Percentiles rank a stretch among this genome's conserved stretches.
Conservation (phyloP, 306 rosid species). For the Quercus berberidifolia region DNA sequence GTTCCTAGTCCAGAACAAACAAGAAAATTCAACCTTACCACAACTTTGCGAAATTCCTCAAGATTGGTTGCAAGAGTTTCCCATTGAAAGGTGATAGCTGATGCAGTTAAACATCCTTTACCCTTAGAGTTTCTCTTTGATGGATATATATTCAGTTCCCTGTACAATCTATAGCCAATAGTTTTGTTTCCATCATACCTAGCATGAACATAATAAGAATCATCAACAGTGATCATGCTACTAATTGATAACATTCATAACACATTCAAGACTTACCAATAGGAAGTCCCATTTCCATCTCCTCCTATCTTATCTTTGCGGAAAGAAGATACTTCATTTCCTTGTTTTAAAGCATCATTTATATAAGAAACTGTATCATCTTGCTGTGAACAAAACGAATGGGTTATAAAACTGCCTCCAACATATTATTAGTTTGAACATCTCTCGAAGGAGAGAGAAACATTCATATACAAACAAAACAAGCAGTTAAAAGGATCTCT, state of each 20-base stretch:
- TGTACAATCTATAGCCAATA: constrained; percentile 58
- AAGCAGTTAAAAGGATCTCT: constrained; percentile 3
- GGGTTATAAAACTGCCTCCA: background rate
- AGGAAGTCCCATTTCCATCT: constrained; percentile 55
- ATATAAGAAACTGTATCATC: constrained; percentile 63
- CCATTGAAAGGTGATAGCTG: constrained; percentile 54
- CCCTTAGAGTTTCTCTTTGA: constrained; percentile 37
- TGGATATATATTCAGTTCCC: constrained; percentile 40
- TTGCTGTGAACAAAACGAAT: constrained; percentile 56
- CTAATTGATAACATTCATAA: constrained; percentile 1
- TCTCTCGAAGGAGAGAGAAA: background rate
- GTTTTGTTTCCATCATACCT: constrained; percentile 79
- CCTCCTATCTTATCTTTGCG: constrained; percentile 66
- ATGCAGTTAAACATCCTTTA: constrained; percentile 30
- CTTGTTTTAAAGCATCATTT: constrained; percentile 71
- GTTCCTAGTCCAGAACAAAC: background rate
- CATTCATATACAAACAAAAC: background rate
- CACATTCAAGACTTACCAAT: constrained; percentile 50
- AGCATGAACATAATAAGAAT: constrained; percentile 22
- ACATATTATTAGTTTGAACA: background rate
- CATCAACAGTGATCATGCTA: constrained; percentile 10
- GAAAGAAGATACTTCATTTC: constrained; percentile 55
- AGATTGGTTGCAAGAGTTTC: constrained; percentile 80
- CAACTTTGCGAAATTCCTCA: constrained; percentile 59
- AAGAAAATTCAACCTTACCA: constrained; percentile 41